Percentiles rank a stretch among this genome's conserved stretches.
Conservation (phyloP, 2,329 filamentous ascomycete genomes). For the Colletotrichum plurivorum region DNA sequence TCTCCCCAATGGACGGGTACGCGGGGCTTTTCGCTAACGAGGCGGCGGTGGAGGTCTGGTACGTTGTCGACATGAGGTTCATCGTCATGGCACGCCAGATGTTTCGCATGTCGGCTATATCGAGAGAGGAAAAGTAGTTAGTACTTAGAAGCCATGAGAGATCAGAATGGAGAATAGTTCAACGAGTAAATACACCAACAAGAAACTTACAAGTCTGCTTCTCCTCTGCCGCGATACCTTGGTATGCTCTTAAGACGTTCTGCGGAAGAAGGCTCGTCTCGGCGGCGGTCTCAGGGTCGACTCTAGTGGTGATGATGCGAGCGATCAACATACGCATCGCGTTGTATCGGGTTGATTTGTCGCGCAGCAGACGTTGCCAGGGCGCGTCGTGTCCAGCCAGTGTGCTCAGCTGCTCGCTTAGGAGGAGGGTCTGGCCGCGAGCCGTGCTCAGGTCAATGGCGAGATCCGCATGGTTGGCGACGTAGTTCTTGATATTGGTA, state of each 20-base stretch:
- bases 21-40: background rate
- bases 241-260: background rate
- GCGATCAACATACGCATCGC: background rate
- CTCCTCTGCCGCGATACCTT: background rate
- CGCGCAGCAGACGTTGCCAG: conserved; percentile 1
- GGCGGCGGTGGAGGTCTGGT: background rate
- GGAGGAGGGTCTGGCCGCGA: background rate
- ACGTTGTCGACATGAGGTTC: conserved; percentile 1
- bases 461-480: conserved; percentile 1
- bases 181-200: background rate
- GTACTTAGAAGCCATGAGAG: background rate
- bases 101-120: background rate
- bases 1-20: background rate
- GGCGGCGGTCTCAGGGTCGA: conserved; percentile 2
- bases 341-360: background rate
- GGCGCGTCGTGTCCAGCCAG: conserved; percentile 3
- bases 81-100: conserved; percentile 7
- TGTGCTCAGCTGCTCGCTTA: background rate
- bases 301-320: background rate
- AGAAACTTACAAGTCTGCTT: background rate
- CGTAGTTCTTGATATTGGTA: conserved; percentile 2
- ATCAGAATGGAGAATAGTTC: background rate
- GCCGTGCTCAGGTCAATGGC: background rate
- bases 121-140: background rate
- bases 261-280: background rate